These are phyloP conservation scores for Phanerochaete carnosa DNA, from an alignment of 768 basidiomycete genomes.

Conservation along the genomic window DNA sequence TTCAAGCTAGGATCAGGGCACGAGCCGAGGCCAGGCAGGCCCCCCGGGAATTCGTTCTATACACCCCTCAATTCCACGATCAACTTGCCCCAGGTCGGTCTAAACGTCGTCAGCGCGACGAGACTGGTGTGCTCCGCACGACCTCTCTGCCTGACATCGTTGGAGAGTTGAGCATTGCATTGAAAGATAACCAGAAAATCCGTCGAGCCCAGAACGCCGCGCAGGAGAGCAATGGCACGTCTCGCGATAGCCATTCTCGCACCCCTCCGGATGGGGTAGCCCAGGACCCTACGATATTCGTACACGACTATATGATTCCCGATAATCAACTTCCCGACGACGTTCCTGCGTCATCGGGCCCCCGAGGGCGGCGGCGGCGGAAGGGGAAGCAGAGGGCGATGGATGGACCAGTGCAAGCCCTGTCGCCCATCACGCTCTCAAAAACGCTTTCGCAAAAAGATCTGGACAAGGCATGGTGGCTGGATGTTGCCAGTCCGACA, in stretches of 20 bases:
- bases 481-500: conserved; percentile 84
- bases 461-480: conserved; percentile 73
- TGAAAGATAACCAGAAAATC: conserved; percentile 36
- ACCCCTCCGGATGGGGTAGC: neutral
- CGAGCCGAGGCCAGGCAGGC: conserved; percentile 56
- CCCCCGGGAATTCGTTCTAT: conserved; percentile 64
- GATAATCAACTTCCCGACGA: neutral
- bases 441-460: conserved; percentile 11
- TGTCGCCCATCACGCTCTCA: neutral
- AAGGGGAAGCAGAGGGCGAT: conserved; percentile 48
- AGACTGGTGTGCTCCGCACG: conserved; percentile 36
- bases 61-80: conserved; percentile 42
- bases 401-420: neutral
- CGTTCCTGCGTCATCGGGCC: neutral
- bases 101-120: conserved; percentile 7
- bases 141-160: conserved; percentile 47
- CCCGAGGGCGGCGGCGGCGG: conserved; percentile 17
- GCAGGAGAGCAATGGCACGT: neutral
- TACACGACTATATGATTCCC: conserved; percentile 36
- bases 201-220: conserved; percentile 13
- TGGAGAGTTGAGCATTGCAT: conserved; percentile 43
- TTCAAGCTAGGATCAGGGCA: conserved; percentile 61
- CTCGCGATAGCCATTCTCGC: neutral
- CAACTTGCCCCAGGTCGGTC: neutral
- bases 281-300: conserved; percentile 6